A percentile compares a stretch with the other conserved stretches of the same genome.
Evolutionary conservation across 2,329 filamentous ascomycete genomes (phyloP).

Genomic region (Pseudogymnoascus sp.): DNA sequence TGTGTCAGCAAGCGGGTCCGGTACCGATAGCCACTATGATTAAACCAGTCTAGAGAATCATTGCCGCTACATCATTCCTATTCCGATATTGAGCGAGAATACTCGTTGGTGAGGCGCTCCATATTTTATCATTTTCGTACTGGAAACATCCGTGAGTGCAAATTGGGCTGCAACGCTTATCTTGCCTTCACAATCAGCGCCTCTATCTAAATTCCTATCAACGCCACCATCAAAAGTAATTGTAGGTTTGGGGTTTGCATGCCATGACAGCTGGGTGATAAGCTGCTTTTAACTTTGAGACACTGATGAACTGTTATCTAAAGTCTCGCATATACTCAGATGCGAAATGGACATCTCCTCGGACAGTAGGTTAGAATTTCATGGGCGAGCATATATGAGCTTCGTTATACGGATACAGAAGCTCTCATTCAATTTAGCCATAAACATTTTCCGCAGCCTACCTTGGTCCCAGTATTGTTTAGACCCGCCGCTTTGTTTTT

Average conservation of each 20-base stretch:
- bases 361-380: not conserved
- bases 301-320: not conserved
- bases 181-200: not conserved
- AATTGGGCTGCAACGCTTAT: not conserved
- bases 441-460: not conserved
- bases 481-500: not conserved
- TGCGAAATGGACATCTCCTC: not conserved
- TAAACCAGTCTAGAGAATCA: not conserved
- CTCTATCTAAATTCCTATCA: not conserved
- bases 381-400: not conserved
- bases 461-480: not conserved
- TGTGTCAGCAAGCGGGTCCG: not conserved
- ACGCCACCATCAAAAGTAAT: not conserved
- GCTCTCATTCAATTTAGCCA: not conserved
- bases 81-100: not conserved
- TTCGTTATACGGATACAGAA: not conserved
- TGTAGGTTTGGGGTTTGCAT: not conserved
- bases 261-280: not conserved
- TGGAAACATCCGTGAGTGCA: not conserved
- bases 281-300: not conserved
- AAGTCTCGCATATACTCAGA: not conserved
- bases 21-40: not conserved
- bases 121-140: not conserved
- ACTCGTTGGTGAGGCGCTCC: not conserved
- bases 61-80: not conserved